Conservation (phyloP, 352 stramenopile species). For the Globisporangium splendens region DNA sequence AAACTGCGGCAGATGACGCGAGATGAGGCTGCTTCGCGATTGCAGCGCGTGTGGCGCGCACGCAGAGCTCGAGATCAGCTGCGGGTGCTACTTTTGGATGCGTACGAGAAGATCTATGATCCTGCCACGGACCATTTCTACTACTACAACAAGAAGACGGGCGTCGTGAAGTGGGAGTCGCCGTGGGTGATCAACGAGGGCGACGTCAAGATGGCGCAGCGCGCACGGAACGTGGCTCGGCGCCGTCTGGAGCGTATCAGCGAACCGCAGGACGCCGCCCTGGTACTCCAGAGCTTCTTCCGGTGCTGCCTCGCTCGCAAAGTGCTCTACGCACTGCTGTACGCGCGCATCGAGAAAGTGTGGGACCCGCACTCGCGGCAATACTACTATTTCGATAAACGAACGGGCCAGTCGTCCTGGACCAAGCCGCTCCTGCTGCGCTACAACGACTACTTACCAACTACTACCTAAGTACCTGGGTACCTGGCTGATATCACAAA, state of each 20-base stretch:
- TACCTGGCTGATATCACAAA: too few relatives aligned
- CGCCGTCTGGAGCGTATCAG: conserved; percentile 44
- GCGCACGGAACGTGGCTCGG: conserved; percentile 24
- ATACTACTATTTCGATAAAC: conserved; percentile 84
- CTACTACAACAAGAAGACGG: conserved; percentile 77
- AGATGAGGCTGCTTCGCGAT: conserved; percentile 43
- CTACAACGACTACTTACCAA: conserved; percentile 28
- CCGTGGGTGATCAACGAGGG: conserved; percentile 40
- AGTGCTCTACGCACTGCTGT: conserved; percentile 38
- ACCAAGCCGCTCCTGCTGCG: conserved; percentile 60
- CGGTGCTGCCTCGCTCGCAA: conserved; percentile 40
- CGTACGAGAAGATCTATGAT: conserved; percentile 78
- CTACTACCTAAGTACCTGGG: neutral
- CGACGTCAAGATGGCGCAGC: conserved; percentile 35
- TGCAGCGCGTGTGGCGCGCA: conserved; percentile 53
- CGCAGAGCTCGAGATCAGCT: conserved; percentile 36
- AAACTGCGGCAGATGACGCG: conserved; percentile 51
- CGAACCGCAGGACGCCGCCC: conserved; percentile 30
- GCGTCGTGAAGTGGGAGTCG: conserved; percentile 61
- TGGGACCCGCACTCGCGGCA: conserved; percentile 60
- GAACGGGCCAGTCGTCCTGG: conserved; percentile 71
- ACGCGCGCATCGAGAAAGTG: conserved; percentile 61
- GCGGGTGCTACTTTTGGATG: conserved; percentile 33
- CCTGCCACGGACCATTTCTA: conserved; percentile 56
- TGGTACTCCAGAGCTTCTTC: conserved; percentile 42